These are phyloP conservation scores for Papilionanthe hybrid DNA, from an alignment of 116 monocot species.

Conservation along the genomic window DNA sequence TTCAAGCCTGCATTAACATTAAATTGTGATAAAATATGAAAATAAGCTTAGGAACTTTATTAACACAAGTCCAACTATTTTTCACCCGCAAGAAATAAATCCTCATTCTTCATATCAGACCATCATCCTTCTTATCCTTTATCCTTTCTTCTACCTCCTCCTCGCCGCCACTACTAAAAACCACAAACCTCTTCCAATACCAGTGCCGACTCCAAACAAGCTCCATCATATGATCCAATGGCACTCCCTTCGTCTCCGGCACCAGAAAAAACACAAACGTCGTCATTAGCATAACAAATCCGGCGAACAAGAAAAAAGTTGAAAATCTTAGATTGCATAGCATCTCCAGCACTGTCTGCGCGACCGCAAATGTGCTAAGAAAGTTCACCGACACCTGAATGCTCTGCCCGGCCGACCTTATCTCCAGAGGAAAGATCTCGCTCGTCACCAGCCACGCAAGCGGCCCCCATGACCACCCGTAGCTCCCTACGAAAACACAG, in stretches of 20 bases:
- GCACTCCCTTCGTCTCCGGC: slow-evolving; percentile 24
- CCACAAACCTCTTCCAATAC: slow-evolving; percentile 25
- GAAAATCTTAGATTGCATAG: slow-evolving; percentile 10
- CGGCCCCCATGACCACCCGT: slow-evolving; percentile 26
- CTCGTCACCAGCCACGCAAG: slow-evolving; percentile 19
- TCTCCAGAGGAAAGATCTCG: slow-evolving; percentile 23
- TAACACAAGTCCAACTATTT: no score
- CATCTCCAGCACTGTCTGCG: slow-evolving; percentile 8
- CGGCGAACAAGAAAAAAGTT: slow-evolving; percentile 14
- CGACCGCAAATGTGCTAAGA: not conserved
- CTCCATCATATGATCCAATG: slow-evolving; percentile 13
- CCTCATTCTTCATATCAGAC: no score
- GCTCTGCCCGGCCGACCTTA: slow-evolving; percentile 25
- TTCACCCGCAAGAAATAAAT: no score
- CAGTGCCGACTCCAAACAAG: slow-evolving; percentile 22
- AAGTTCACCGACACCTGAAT: slow-evolving; percentile 15
- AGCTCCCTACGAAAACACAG: slow-evolving; percentile 6
- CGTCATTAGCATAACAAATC: slow-evolving; percentile 14
- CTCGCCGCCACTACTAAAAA: not conserved
- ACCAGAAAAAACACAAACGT: slow-evolving; percentile 16
- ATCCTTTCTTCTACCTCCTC: not conserved
- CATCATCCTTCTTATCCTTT: not conserved
- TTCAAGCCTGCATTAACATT: no score
- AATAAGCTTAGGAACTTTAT: no score
- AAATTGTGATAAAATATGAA: no score